phyloP scores from a whole-genome alignment of 2,329 filamentous ascomycete species.

The Cercospora zeina region DNA sequence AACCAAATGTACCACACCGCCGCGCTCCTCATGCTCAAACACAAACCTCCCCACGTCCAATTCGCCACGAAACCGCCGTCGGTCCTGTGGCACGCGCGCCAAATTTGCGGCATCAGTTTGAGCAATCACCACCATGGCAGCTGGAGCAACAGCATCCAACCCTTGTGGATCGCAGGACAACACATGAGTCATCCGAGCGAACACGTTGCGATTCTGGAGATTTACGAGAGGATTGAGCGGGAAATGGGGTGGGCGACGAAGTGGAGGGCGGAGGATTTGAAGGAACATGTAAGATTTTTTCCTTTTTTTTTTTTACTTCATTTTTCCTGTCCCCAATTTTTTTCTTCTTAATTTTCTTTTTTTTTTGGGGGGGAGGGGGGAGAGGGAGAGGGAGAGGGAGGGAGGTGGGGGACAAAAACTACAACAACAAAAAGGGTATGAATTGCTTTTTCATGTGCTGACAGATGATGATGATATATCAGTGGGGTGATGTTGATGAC shows the following conservation, averaged over 20 bases:
- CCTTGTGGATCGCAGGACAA: conserved; percentile 52
- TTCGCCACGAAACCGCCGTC: conserved; percentile 42
- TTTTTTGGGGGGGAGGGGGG: no score
- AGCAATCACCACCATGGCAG: conserved; percentile 50
- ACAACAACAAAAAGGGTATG: no score
- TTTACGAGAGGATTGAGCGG: conserved; percentile 53
- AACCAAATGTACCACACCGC: conserved; percentile 61
- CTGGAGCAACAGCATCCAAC: conserved; percentile 51
- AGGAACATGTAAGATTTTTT: conserved; percentile 42
- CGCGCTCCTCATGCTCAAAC: conserved; percentile 55
- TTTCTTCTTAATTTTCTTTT: no score
- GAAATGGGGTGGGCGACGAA: conserved; percentile 57
- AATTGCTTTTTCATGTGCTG: no score
- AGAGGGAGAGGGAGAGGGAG: no score
- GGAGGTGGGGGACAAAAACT: no score
- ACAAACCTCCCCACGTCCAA: conserved; percentile 46
- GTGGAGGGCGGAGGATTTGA: conserved; percentile 56
- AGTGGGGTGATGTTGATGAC: conserved; percentile 47
- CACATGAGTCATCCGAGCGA: conserved; percentile 49
- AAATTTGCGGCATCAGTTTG: conserved; percentile 50
- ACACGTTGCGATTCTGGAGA: conserved; percentile 51
- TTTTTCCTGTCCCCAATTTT: no score
- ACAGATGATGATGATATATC: no score
- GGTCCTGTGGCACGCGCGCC: conserved; percentile 51
- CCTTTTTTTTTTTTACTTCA: no score